Base-by-base conservation (phyloP, 2,329 filamentous ascomycete species). In the Xylaria polymorpha region DNA sequence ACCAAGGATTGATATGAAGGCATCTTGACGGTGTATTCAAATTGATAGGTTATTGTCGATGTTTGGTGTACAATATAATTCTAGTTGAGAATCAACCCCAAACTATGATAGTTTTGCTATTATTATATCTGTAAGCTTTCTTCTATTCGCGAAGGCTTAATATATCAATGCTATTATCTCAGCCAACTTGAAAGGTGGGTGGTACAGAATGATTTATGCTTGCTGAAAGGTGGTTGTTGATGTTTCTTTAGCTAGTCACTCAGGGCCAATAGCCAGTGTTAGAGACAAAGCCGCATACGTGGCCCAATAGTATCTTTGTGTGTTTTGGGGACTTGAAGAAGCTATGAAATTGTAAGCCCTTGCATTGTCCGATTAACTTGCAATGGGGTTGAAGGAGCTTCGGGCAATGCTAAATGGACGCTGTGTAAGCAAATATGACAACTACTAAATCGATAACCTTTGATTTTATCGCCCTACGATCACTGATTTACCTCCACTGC, bases 1-100 rank as follows among this genome's bases (percentile, higher is more conserved):
- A 71, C 25, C 55, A 73, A 14, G 60, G 68, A 35, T 32, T 59
- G 9, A 71, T 70, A 65, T 1, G 61, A 58, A 64, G 37, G 51
- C 65, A 70, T 70, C 29, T 61, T 61, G 56, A 37, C 10, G 20
- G 8, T 48, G 29, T 6, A 18, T 25, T 46, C 9, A 18, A 22
- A 18, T 5, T 9, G 22, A n/a, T 12, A 18, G 37, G 15, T 22
- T 9, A 9, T 29, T 25, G 3, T 64, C n/a, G 50, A 57, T 14
- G 37, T 44, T 2, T 3, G 35, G 39, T 22, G 15, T 9, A n/a
- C 10, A 7, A 35, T 18, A 32, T 5, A 7, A 29, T 6, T n/a
- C 15, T 35, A 4, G 6, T 53, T 3, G 5, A n/a, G 0, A 14
- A 10, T 18, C 5, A 32, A 9, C 1, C 9, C 2, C 2, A 1